Base-by-base conservation (phyloP, 331 rosid genomes). In the Saraca asoca region DNA sequence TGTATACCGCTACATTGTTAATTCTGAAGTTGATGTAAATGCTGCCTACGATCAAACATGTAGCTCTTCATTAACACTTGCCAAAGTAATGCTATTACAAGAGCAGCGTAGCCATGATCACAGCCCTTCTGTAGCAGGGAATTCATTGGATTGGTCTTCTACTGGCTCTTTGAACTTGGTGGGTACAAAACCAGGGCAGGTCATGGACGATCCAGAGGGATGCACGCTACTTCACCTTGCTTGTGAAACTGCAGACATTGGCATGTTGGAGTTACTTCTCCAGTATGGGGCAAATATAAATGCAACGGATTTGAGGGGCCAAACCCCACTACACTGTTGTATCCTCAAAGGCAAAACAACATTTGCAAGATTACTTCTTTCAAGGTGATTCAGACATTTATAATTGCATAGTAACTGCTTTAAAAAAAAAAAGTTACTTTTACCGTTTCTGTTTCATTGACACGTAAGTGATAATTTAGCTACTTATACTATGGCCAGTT, bases 181-280 rank as follows among this genome's bases (percentile, higher is more conserved):
- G 33, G 83, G 85, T 55, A 58, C 81, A 24, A 85, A 85, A 69
- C 96, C 81, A 72, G 83, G 89, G 68, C 90, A 77, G 64, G 55
- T 78, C 33, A 9, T 81, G 77, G 90, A 81, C 73, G 87, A 90
- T 78, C 81, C 82, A 19, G 91, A 88, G 35, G 96, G 97, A 17
- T 81, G 87, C 83, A 76, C 95, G 55, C 88, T 94, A 48, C 96
- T 94, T 67, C 99, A 94, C 73, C 88, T 94, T 39, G 96, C 99
- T 41, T 94, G 95, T 68, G 97, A 94, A 80, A 88, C 92, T 50
- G 86, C 92, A 16, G 99, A 94, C 76, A 88, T 94, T 35, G 92
- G 95, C 61, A 90, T 94, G 99, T 80, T 94, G 58, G 99, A 94
- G 68, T 95, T 94, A 75, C 99, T 94, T 51, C 81, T 94, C 62